Percentiles rank a stretch among this genome's conserved stretches.
phyloP scores from a whole-genome alignment of 1,284 basidiomycete species.

The Rhodotorula sp. region DNA sequence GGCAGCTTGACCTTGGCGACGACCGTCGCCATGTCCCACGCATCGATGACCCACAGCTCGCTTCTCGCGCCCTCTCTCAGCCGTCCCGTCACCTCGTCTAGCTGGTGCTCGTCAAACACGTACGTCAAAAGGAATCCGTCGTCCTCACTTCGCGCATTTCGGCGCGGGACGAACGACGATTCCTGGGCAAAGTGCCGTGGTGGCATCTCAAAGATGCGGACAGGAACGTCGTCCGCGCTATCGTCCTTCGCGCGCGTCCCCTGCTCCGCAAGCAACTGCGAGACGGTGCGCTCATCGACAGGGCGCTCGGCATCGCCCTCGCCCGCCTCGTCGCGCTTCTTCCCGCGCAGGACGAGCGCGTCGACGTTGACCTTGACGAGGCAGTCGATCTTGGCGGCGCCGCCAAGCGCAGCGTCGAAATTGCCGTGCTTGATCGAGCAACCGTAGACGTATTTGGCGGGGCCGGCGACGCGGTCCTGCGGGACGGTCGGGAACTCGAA shows the following conservation, averaged over 20 bases:
- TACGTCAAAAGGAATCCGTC: constrained; percentile 57
- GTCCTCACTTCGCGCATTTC: constrained; percentile 50
- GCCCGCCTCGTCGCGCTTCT: constrained; percentile 43
- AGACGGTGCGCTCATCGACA: constrained; percentile 53
- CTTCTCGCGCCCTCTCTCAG: constrained; percentile 49
- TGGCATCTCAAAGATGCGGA: constrained; percentile 55
- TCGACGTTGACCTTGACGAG: constrained; percentile 56
- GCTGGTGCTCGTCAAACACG: constrained; percentile 55
- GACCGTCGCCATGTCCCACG: constrained; percentile 52
- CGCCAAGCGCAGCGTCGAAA: constrained; percentile 57
- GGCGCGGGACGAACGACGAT: constrained; percentile 53
- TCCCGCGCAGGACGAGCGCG: constrained; percentile 50
- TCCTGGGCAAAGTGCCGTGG: constrained; percentile 55
- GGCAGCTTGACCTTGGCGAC: constrained; percentile 55
- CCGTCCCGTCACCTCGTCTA: constrained; percentile 49
- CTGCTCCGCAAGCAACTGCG: constrained; percentile 51
- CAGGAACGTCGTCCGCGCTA: constrained; percentile 34
- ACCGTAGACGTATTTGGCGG: constrained; percentile 54
- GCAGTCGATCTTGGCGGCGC: constrained; percentile 57
- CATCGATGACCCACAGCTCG: constrained; percentile 58
- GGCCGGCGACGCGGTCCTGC: constrained; percentile 49
- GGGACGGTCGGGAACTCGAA: constrained; percentile 57
- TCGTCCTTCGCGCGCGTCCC: constrained; percentile 4
- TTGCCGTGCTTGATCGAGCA: constrained; percentile 52
- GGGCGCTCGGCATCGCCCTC: constrained; percentile 38